phyloP scores from a whole-genome alignment of 179 eudicot species.

The Beta corolliflora region DNA sequence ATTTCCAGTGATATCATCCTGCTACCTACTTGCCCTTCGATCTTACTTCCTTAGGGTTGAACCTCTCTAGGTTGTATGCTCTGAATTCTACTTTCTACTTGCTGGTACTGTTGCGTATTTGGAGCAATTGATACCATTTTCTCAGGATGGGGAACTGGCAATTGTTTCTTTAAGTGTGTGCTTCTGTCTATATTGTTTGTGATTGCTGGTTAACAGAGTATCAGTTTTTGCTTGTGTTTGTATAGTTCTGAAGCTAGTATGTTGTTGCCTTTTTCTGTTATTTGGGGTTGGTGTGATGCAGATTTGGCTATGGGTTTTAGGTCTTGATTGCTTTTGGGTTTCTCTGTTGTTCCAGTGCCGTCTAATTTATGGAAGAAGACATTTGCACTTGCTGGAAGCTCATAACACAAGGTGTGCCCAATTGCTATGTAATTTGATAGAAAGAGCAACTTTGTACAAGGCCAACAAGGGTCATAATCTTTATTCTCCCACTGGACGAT shows the following conservation, averaged over 20 bases:
- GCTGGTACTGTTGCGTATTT: constrained; percentile 83
- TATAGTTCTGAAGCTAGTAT: constrained; percentile 13
- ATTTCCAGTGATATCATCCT: background rate
- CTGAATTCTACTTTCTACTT: constrained; percentile 25
- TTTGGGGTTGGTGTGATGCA: constrained; percentile 97
- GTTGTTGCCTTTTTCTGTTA: constrained; percentile 34
- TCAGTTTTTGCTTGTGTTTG: background rate
- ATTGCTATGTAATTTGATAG: background rate
- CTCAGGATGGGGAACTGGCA: constrained; percentile 93
- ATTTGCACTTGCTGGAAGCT: constrained; percentile 64
- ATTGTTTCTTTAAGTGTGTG: constrained; percentile 10
- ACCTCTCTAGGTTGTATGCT: background rate
- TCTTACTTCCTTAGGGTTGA: background rate
- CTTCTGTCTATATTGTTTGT: background rate
- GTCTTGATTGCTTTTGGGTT: constrained; percentile 86
- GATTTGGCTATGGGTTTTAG: constrained; percentile 96
- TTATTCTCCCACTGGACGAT: background rate
- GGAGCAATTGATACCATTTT: constrained; percentile 87
- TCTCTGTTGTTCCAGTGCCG: constrained; percentile 83
- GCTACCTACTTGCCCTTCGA: background rate
- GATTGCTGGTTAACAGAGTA: background rate
- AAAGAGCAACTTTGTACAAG: background rate
- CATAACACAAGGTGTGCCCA: constrained; percentile 66
- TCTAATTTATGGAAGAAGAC: constrained; percentile 73
- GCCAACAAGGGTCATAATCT: background rate